Evolutionary conservation across 2,329 filamentous ascomycete genomes (phyloP), one percentile per base, ranked within the genome.

Genomic region (Calcarisporium arbuscula): DNA sequence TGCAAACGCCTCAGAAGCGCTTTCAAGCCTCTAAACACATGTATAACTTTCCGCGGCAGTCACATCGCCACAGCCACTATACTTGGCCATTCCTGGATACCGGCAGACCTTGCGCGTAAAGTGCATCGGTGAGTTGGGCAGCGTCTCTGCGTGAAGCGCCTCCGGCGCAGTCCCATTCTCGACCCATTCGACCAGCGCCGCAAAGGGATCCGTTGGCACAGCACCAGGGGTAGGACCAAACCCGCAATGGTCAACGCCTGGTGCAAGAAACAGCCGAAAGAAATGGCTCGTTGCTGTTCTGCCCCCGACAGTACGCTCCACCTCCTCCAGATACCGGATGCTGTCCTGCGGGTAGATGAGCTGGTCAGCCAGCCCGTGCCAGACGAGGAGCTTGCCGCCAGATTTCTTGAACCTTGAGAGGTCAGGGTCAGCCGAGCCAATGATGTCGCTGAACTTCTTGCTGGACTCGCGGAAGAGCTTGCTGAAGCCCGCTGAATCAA

Each of bases 171-270:
- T 30, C 11, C 51, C 55, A 7, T 50, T 41, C 45, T 64, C 61
- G 4, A 64, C 57, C 60, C 60, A 64, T 10, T 41, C 39, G 47
- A 62, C 44, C 45, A 65, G 46, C 7, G 56, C 53, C 15, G 58
- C 35, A 21, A 41, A 29, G 7, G 32, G 19, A 15, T 35, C 28
- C 5, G n/a, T 27, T 2, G 39, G 39, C 7, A 15, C 21, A 6
- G 23, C 21, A 8, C 39, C 39, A 18, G n/a, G n/a, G n/a, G 30
- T 20, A 12, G 18, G 5, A 18, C 38, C 32, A 12, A 21, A 38
- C 12, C 12, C 40, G 36, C 73, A 77, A 44, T 76, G 72, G 5
- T 52, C 56, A 56, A 74, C 65, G 1, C 70, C 72, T 2, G 70
- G 68, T 6, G 74, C 61, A 5, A 57, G 49, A 48, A 74, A 74